Evolutionary conservation across 495 filamentous ascomycete genomes (phyloP), one percentile per base, ranked within the genome.

Genomic region (Aeminium ludgeri): DNA sequence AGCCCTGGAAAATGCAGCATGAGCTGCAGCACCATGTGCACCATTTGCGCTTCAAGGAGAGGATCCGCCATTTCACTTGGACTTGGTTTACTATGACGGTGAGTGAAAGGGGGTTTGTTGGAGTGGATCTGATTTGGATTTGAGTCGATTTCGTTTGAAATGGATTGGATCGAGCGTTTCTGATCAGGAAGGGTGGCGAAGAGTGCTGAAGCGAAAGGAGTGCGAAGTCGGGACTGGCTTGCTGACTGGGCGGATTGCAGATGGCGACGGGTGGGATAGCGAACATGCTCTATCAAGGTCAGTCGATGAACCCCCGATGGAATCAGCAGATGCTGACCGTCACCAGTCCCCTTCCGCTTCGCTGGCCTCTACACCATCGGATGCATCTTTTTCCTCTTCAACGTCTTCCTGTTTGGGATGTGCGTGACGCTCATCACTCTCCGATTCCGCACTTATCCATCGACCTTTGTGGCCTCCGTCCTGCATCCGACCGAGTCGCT

Each of bases 191-290:
- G n/a, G n/a, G n/a, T n/a, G n/a, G n/a, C n/a, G n/a, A n/a, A n/a
- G n/a, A n/a, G n/a, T n/a, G n/a, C n/a, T n/a, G n/a, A n/a, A n/a
- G n/a, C n/a, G n/a, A n/a, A 34, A 13, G 36, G 34, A 10, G 15
- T 18, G 34, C 8, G 15, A 12, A 15, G 8, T 8, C 16, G 15
- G 16, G 31, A 30, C 4, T 12, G 3, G 10, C 16, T 29, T 34
- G 5, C 6, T 31, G 3, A 30, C 33, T 7, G 12, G 34, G 25
- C 15, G 17, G 34, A 38, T 38, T n/a, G 46, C 38, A 44, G 12
- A 86, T 86, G 82, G 82, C 83, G 2, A 89, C 84, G 0, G 84
- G 83, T 10, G 84, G 84, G 0, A 64, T 92, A 44, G 77, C 82
- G 7, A 89, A 86, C 60, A 78, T 84, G 10, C 53, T 89, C 38